Percentiles rank a stretch among this genome's conserved stretches.
Conservation (phyloP, 148 eudicot genomes). For the Camellia granthamiana region DNA sequence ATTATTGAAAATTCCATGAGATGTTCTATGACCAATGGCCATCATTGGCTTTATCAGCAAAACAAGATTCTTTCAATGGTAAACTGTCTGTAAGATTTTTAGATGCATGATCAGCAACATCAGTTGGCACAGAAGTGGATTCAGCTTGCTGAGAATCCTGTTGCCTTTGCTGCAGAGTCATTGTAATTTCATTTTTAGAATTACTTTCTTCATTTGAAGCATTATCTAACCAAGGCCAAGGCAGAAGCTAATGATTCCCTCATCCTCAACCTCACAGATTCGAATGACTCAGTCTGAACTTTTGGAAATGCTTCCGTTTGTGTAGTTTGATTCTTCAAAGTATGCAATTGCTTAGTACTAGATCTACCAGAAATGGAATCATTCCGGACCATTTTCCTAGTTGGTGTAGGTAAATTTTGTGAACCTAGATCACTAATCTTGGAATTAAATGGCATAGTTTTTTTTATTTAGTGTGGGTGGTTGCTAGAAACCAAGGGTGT, state of each 20-base stretch:
- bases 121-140: conserved; percentile 15
- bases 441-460: conserved; percentile 24
- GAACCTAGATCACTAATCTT: conserved; percentile 24
- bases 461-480: conserved; percentile 25
- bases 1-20: conserved; percentile 19
- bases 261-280: conserved; percentile 84
- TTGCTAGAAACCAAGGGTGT: conserved; percentile 23
- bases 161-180: neutral
- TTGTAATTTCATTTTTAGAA: neutral
- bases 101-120: conserved; percentile 21
- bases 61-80: conserved; percentile 21
- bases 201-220: conserved; percentile 30
- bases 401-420: conserved; percentile 22
- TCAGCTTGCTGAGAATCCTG: conserved; percentile 29
- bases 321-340: conserved; percentile 40
- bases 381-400: conserved; percentile 51
- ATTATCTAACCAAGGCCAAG: conserved; percentile 55
- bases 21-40: conserved; percentile 11
- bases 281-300: conserved; percentile 42
- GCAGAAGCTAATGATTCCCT: conserved; percentile 86
- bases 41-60: conserved; percentile 25
- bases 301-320: conserved; percentile 45
- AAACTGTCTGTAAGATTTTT: conserved; percentile 21
- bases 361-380: conserved; percentile 48
- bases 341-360: conserved; percentile 39